These are phyloP conservation scores for Schoenoplectus triqueter DNA, from an alignment of 202 grass and related monocot species.

Conservation along the genomic window DNA sequence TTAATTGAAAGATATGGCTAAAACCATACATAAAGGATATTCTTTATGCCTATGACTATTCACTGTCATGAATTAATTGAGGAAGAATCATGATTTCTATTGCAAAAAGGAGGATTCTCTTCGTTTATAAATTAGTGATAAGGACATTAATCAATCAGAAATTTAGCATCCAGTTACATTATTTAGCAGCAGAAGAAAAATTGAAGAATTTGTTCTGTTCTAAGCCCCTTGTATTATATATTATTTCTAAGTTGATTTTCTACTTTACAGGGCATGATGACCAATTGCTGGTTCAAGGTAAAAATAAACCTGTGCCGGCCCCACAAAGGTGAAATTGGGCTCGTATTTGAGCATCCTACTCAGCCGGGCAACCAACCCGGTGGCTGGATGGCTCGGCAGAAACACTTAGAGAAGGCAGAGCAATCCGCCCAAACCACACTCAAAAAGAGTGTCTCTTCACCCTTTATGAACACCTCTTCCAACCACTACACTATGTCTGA, in stretches of 20 bases:
- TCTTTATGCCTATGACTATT: too few species aligned
- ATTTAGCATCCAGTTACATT: background rate
- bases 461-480: constrained; percentile 56
- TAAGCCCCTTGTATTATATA: background rate
- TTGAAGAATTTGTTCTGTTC: background rate
- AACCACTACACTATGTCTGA: constrained; percentile 82
- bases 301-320: constrained; percentile 84
- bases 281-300: constrained; percentile 97
- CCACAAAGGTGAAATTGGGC: constrained; percentile 83
- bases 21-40: too few species aligned
- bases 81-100: background rate
- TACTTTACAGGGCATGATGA: constrained; percentile 78
- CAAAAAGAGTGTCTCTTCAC: constrained; percentile 76
- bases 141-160: background rate
- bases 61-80: background rate
- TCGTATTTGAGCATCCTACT: constrained; percentile 87
- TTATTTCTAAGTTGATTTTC: constrained; percentile 2
- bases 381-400: constrained; percentile 96
- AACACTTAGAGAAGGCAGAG: constrained; percentile 78
- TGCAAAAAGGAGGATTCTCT: background rate
- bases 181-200: background rate
- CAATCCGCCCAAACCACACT: constrained; percentile 48
- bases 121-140: background rate
- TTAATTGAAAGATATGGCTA: background rate
- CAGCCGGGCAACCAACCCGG: constrained; percentile 76